Percentiles rank a stretch among this genome's conserved stretches.
Evolutionary conservation across 2,329 filamentous ascomycete genomes (phyloP).

Genomic region (Pyricularia grisea): DNA sequence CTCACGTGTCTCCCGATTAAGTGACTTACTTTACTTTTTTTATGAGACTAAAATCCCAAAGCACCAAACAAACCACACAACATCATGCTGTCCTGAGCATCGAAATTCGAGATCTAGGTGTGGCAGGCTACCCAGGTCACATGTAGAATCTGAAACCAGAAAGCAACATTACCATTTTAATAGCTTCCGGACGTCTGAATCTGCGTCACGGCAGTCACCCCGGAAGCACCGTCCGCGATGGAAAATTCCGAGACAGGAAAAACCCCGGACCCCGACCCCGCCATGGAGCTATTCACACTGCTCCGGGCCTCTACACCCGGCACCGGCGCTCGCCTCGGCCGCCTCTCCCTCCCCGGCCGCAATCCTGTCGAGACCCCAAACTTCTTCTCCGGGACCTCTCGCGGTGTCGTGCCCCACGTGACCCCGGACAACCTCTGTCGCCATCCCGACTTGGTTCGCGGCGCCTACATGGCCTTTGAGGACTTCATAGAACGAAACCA

Average conservation of each 20-base stretch:
- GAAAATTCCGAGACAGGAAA: background rate
- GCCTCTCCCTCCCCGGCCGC: constrained; percentile 51
- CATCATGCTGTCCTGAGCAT: background rate
- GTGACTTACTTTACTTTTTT: background rate
- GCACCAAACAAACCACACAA: background rate
- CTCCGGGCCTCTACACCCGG: constrained; percentile 27
- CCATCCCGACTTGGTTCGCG: constrained; percentile 49
- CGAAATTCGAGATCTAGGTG: background rate
- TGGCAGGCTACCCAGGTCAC: background rate
- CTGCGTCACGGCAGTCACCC: background rate
- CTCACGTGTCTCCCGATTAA: background rate
- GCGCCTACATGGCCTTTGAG: constrained; percentile 76
- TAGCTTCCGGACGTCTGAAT: background rate
- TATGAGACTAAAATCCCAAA: background rate
- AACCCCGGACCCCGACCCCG: constrained; percentile 1
- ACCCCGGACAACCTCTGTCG: constrained; percentile 72
- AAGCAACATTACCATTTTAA: background rate
- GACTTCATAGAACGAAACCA: constrained; percentile 57
- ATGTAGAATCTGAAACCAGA: background rate
- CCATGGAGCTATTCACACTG: constrained; percentile 37
- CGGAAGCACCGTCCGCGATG: background rate
- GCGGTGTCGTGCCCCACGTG: constrained; percentile 79
- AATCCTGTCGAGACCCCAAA: constrained; percentile 71
- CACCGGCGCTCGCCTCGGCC: constrained; percentile 54
- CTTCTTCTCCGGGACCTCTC: constrained; percentile 70